phyloP scores from a whole-genome alignment of 1,284 basidiomycete species.

The Heterobasidion annosum region DNA sequence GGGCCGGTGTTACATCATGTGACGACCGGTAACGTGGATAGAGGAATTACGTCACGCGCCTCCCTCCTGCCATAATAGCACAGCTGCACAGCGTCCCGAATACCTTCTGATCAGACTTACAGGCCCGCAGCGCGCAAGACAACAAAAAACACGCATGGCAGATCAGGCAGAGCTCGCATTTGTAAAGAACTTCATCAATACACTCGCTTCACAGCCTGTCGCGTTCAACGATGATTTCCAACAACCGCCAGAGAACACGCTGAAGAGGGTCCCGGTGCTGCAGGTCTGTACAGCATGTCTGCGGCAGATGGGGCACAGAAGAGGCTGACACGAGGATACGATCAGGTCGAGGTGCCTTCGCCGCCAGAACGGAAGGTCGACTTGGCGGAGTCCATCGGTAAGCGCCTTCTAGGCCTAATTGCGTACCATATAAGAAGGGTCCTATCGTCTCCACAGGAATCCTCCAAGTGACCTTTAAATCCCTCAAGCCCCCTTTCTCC shows the following conservation, averaged over 20 bases:
- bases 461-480: constrained; percentile 79
- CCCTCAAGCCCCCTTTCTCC: constrained; percentile 74
- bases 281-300: constrained; percentile 36
- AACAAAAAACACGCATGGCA: constrained; percentile 29
- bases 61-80: background rate
- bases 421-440: background rate
- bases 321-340: background rate
- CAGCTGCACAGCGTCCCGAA: background rate
- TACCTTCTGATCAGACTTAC: background rate
- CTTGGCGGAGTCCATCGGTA: constrained; percentile 27
- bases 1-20: too few relatives aligned
- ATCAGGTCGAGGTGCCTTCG: constrained; percentile 48
- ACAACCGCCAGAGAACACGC: constrained; percentile 60
- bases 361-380: constrained; percentile 40
- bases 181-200: constrained; percentile 64
- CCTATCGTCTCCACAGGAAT: constrained; percentile 27
- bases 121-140: background rate
- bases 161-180: constrained; percentile 68
- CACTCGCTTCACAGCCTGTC: constrained; percentile 60
- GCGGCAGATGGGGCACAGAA: background rate
- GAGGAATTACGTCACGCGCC: background rate
- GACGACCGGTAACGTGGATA: too few relatives aligned
- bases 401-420: constrained; percentile 6
- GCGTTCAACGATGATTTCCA: constrained; percentile 70
- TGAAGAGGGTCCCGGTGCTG: constrained; percentile 68